These are phyloP conservation scores for Brassica carinata DNA, from an alignment of 345 rosid species.

Conservation along the genomic window DNA sequence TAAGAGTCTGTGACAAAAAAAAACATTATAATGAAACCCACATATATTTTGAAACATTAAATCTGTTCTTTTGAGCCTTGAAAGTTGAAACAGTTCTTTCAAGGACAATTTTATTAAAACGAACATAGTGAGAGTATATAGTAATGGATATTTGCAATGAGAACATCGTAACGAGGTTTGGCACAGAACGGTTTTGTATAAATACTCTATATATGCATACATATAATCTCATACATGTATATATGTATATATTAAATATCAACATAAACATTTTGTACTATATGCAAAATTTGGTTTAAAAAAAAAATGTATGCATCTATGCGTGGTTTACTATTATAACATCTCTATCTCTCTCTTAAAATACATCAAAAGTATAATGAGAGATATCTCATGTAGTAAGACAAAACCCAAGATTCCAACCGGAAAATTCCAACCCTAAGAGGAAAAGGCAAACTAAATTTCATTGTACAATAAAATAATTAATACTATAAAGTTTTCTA, in stretches of 20 bases:
- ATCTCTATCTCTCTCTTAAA: conserved; percentile 9
- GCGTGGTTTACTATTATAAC: background rate
- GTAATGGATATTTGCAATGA: background rate
- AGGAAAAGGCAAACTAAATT: conserved; percentile 13
- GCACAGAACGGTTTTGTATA: conserved; percentile 16
- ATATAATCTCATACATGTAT: background rate
- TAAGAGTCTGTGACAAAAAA: background rate
- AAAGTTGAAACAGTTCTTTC: background rate
- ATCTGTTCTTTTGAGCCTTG: background rate
- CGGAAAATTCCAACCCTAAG: conserved; percentile 54
- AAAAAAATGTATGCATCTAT: background rate
- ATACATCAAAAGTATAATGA: background rate
- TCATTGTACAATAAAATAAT: conserved; percentile 2
- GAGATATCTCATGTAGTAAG: conserved; percentile 40
- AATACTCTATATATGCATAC: conserved; percentile 4
- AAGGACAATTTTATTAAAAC: background rate
- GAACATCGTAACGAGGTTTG: background rate
- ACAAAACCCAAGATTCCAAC: conserved; percentile 67
- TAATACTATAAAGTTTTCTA: background rate
- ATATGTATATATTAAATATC: background rate
- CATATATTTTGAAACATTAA: background rate
- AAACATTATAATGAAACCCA: background rate
- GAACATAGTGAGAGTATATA: background rate
- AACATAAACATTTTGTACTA: background rate
- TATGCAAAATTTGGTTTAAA: background rate